Evolutionary conservation across 2,329 filamentous ascomycete species (phyloP).

Genomic region (Aspergillus tubingensis): DNA sequence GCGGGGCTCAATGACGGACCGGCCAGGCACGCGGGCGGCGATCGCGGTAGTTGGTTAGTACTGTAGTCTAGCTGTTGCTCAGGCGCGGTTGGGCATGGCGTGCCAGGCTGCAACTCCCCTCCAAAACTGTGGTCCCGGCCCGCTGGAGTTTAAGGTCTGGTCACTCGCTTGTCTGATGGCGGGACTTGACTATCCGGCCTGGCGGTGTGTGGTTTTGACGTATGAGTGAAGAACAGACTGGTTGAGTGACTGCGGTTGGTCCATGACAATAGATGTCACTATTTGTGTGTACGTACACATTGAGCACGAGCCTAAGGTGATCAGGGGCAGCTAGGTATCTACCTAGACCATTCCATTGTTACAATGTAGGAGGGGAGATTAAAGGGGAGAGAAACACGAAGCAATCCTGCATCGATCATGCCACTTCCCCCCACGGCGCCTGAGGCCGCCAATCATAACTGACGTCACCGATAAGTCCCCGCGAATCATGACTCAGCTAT

Average conservation of each 20-base stretch:
- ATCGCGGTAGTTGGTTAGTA: slow-evolving; percentile 9
- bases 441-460: slow-evolving; percentile 5
- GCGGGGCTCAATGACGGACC: slow-evolving; percentile 5
- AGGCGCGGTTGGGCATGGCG: slow-evolving; percentile 4
- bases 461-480: slow-evolving; percentile 9
- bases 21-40: slow-evolving; percentile 6
- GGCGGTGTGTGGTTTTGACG: background rate
- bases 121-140: slow-evolving; percentile 1
- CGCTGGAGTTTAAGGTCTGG: slow-evolving; percentile 6
- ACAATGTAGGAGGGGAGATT: background rate
- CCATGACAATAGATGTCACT: too few relatives aligned
- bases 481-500: slow-evolving; percentile 7
- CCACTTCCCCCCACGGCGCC: slow-evolving; percentile 6
- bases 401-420: slow-evolving; percentile 14
- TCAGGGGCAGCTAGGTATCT: too few relatives aligned
- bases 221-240: background rate
- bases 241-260: background rate
- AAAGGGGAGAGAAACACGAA: slow-evolving; percentile 6
- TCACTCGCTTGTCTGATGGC: slow-evolving; percentile 16
- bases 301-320: too few relatives aligned
- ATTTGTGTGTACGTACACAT: too few relatives aligned
- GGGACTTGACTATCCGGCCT: slow-evolving; percentile 11
- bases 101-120: background rate
- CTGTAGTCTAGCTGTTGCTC: background rate
- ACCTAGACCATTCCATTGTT: too few relatives aligned